Percentiles rank a stretch among this genome's conserved stretches.
phyloP scores from a whole-genome alignment of 371 early-diverging fungal genomes.

The Syncephalastrum contaminatum region DNA sequence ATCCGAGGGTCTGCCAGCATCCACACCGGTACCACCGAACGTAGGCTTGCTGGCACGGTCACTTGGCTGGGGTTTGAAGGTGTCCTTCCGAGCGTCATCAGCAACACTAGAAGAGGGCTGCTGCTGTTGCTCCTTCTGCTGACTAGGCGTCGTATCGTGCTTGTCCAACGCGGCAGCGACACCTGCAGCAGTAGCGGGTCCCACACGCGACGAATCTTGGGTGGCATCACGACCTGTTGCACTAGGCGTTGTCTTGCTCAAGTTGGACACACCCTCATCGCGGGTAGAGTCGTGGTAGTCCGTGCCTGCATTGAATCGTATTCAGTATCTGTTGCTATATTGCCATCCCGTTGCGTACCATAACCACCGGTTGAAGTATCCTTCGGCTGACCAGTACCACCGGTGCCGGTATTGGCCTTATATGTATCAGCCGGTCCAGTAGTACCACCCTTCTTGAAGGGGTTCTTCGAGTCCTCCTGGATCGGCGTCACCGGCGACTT shows the following conservation, averaged over 20 bases:
- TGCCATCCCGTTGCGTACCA: not conserved
- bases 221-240: not conserved
- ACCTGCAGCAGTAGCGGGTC: slow-evolving; percentile 1
- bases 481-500: no score
- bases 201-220: not conserved
- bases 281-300: not conserved
- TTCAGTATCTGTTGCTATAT: not conserved
- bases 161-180: not conserved
- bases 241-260: not conserved
- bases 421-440: no score
- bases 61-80: not conserved
- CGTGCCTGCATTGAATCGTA: not conserved
- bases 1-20: no score
- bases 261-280: no score
- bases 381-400: no score
- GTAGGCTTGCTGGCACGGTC: not conserved
- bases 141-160: no score
- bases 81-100: not conserved
- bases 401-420: no score
- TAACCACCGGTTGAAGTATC: no score
- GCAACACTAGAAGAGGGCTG: not conserved
- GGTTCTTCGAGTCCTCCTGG: no score
- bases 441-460: no score
- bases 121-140: not conserved
- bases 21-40: no score